phyloP scores from a whole-genome alignment of 768 basidiomycete species.

The Phylloporus arenicola region DNA sequence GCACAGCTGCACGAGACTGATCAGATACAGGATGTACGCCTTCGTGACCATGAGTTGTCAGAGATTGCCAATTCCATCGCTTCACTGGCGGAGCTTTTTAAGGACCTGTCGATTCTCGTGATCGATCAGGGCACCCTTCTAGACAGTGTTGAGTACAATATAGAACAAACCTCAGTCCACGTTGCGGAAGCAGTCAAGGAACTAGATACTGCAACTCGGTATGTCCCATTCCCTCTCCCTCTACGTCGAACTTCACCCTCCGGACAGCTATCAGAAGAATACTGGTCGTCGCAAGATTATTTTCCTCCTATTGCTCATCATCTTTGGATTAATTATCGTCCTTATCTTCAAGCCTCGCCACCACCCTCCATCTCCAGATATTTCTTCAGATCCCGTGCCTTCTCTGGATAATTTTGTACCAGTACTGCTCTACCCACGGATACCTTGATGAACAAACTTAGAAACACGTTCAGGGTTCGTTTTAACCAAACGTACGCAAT shows the following conservation, averaged over 20 bases:
- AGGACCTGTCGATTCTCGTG: slow-evolving; percentile 86
- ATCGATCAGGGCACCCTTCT: slow-evolving; percentile 97
- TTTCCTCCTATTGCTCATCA: slow-evolving; percentile 83
- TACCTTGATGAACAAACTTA: slow-evolving; percentile 22
- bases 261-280: slow-evolving; percentile 81
- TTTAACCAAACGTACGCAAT: slow-evolving; percentile 2
- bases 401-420: slow-evolving; percentile 26
- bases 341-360: slow-evolving; percentile 89
- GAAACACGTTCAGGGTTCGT: slow-evolving; percentile 12
- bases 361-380: slow-evolving; percentile 33
- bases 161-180: slow-evolving; percentile 83
- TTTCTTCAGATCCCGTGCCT: slow-evolving; percentile 23
- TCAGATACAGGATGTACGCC: slow-evolving; percentile 37
- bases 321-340: slow-evolving; percentile 80
- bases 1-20: slow-evolving; percentile 35
- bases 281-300: slow-evolving; percentile 93
- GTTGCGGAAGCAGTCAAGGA: slow-evolving; percentile 83
- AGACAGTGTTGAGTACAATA: slow-evolving; percentile 96
- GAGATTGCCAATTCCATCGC: slow-evolving; percentile 92
- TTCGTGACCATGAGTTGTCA: slow-evolving; percentile 66
- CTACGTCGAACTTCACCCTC: neutral
- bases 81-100: slow-evolving; percentile 90
- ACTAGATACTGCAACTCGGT: slow-evolving; percentile 77
- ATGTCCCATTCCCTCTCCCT: slow-evolving; percentile 24
- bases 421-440: slow-evolving; percentile 31